Evolutionary conservation across 306 rosid species (phyloP), one percentile per base, ranked within the genome.

Genomic region (Glycyrrhiza uralensis): DNA sequence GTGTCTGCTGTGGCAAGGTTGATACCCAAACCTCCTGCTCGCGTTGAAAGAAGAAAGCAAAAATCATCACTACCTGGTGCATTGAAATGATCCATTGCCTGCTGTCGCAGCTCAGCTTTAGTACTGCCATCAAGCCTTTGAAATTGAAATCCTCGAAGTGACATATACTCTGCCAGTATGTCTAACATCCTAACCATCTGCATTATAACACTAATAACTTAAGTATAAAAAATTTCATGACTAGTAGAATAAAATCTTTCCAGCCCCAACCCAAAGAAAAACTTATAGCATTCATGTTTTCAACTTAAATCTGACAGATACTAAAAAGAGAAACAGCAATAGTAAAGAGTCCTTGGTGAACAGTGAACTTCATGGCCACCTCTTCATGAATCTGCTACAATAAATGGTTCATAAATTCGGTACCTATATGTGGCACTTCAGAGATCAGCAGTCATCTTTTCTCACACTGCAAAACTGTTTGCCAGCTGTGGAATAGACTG

Each of bases 141-240:
- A 84, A 95, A 91, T 72, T 95, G 96, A 85, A 89, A 95, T 62
- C 99, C 99, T 79, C 97, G 82, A 44, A 79, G 87, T 12, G 96
- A 88, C 99, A 95, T 84, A 79, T 95, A 95, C 68, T 89, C 92
- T 2, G 96, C 93, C 52, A 95, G 83, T 84, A 95, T 89, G 78
- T 95, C 99, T 75, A 95, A 72, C 99, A 95, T 89, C 85, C 99
- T 87, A 20, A 92, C 99, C 99, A 95, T 95, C 99, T 95, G 89
- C 87, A 88, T 59, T 12, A 74, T 41, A 83, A 8, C 55, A 57
- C 61, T 58, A 24, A 50, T 28, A 13, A 72, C 51, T n/a, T n/a
- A n/a, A n/a, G n/a, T n/a, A n/a, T n/a, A n/a, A n/a, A n/a, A n/a
- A n/a, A n/a, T n/a, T n/a, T n/a, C n/a, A n/a, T n/a, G 4, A 2